Evolutionary conservation across 805 yeast genomes (phyloP).

Genomic region (Ogataea dorogensis): DNA sequence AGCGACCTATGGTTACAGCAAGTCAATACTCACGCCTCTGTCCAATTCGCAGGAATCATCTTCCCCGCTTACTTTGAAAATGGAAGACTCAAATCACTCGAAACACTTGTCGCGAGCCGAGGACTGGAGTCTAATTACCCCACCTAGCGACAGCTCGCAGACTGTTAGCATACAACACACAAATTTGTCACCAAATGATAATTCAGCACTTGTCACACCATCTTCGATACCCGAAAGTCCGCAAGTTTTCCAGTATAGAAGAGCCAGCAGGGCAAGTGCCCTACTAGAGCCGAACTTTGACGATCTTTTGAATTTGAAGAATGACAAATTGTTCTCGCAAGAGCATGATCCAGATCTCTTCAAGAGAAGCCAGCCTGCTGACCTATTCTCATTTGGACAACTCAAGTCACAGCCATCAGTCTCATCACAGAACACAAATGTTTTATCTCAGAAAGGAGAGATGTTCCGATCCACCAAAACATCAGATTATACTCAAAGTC

Average conservation of each 20-base stretch:
- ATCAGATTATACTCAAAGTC: too few species aligned
- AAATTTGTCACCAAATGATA: conserved; percentile 1
- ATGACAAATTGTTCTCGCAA: conserved; percentile 23
- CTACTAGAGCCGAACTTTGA: conserved; percentile 23
- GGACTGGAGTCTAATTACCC: conserved; percentile 23
- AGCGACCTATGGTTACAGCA: neutral
- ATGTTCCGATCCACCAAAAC: neutral
- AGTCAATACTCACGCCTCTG: conserved; percentile 24
- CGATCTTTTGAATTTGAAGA: conserved; percentile 27
- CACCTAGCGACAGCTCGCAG: conserved; percentile 24
- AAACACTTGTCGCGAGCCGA: neutral
- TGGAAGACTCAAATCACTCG: conserved; percentile 4
- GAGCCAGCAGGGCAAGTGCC: conserved; percentile 7
- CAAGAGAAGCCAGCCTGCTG: conserved; percentile 15
- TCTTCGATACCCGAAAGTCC: conserved; percentile 26
- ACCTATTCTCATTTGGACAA: conserved; percentile 16
- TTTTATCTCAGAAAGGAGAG: conserved; percentile 13
- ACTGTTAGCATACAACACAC: conserved; percentile 5
- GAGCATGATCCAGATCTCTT: conserved; percentile 27
- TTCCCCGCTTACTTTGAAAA: conserved; percentile 12
- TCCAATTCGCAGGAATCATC: conserved; percentile 16
- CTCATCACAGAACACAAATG: conserved; percentile 24
- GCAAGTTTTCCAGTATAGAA: conserved; percentile 7
- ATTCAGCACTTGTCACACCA: conserved; percentile 17
- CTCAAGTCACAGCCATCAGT: conserved; percentile 26